phyloP scores from a whole-genome alignment of 169 alveolate species.

The Plasmodium coatneyi region DNA sequence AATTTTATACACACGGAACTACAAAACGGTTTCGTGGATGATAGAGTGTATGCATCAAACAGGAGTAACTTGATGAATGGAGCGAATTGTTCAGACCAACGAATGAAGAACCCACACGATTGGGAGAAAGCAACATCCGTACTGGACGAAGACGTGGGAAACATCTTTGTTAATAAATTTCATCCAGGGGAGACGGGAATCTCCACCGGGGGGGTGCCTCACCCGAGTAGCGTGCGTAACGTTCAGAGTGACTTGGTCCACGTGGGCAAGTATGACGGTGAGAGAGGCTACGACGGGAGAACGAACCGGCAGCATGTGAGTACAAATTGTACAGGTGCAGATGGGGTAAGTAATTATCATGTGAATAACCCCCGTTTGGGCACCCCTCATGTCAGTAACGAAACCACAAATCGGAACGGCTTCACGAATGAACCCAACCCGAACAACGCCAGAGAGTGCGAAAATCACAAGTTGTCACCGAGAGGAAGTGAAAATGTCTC shows the following conservation, averaged over 20 bases:
- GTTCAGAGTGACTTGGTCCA: background rate
- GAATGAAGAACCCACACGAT: background rate
- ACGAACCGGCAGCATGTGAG: background rate
- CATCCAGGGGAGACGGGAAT: background rate
- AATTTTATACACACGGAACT: background rate
- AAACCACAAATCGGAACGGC: background rate
- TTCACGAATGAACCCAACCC: background rate
- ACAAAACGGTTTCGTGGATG: background rate
- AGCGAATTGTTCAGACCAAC: background rate
- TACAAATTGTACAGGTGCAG: no score
- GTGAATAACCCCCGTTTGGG: background rate
- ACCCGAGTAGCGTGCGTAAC: background rate
- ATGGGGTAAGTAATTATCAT: background rate
- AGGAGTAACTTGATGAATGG: background rate
- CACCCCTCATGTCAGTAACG: background rate
- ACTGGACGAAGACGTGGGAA: background rate
- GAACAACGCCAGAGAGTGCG: background rate
- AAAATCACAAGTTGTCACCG: background rate
- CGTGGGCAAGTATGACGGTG: background rate
- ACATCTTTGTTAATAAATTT: background rate
- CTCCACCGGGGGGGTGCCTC: background rate
- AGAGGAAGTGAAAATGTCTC: background rate
- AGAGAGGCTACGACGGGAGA: background rate
- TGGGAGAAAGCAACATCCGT: background rate
- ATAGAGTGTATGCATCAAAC: background rate